Base-by-base conservation (phyloP, 257 asterid species). In the Thymus quinquecostatus region DNA sequence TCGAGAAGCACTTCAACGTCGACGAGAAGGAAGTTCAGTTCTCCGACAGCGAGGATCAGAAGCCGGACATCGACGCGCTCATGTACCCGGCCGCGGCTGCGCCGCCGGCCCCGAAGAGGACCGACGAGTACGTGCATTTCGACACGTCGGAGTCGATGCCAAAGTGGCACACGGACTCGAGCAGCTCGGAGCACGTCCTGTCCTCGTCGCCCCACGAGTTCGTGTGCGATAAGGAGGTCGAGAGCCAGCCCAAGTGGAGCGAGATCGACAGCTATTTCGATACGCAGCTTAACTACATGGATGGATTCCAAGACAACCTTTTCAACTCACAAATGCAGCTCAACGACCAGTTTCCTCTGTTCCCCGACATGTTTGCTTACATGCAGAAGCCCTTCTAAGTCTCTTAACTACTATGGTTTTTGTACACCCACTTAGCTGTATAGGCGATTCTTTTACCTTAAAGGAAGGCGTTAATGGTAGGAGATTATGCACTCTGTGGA, bases 131-230 rank as follows among this genome's bases (percentile, higher is more conserved):
- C 21, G 5, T 73, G 59, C 75, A 81, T 33, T 81, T 82, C 6
- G 88, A 86, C 38, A 21, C 83, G 4, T 81, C 90, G 0, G 90
- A 86, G 8, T 88, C 95, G 53, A 53, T 76, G 21, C 90, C 86
- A 2, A 88, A 81, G 79, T 56, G 79, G 80, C 84, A 85, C 54
- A 77, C 92, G 0, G 89, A 86, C 75, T 88, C 96, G 8, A 88
- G 92, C 43, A 78, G 90, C 79, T 86, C 95, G 0, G 96, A 75
- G 81, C 88, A 84, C 3, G 85, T 79, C 28, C 33, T 73, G 53
- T 71, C 75, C 0, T 85, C 89, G 10, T 71, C 75, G 11, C 75
- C 90, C 6, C 41, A 38, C 0, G 95, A 85, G 67, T 71, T 87
- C 9, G 44, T 68, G 65, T 72, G 68, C 41, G 84, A 85, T 32